Percentiles rank a stretch among this genome's conserved stretches.
These are phyloP conservation scores for Auriculariales sp. DNA, from an alignment of 768 basidiomycete genomes.

Conservation along the genomic window DNA sequence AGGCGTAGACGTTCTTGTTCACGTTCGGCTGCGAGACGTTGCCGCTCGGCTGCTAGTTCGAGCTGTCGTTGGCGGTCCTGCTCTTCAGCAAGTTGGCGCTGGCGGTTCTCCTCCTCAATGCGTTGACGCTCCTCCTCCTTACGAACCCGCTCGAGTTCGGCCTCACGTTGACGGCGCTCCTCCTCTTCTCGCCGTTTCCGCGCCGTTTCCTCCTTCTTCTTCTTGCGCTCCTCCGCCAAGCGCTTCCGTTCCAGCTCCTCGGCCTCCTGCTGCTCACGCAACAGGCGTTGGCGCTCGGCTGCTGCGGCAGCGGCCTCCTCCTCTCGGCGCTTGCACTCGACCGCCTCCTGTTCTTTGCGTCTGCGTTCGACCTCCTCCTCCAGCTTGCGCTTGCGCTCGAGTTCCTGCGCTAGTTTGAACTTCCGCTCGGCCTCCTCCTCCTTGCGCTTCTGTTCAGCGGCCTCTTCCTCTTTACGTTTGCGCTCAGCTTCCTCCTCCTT, in stretches of 20 bases:
- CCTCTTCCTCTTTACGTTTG: no score
- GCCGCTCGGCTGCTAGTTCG: constrained; percentile 16
- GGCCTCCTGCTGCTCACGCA: constrained; percentile 14
- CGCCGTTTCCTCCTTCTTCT: constrained; percentile 2
- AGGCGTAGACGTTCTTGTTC: constrained; percentile 6
- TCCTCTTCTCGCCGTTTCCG: constrained; percentile 22
- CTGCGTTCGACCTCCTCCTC: no score
- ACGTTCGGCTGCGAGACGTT: constrained; percentile 16
- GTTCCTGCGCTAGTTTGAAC: no score
- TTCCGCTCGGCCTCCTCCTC: no score
- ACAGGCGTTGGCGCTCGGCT: constrained; percentile 13
- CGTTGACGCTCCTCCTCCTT: constrained; percentile 9
- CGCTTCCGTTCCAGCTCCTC: constrained; percentile 15
- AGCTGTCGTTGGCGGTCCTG: constrained; percentile 13
- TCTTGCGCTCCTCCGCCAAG: constrained; percentile 9
- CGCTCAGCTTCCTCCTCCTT: no score
- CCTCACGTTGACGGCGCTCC: constrained; percentile 24
- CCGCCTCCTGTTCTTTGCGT: no score
- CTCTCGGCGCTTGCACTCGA: constrained; percentile 16
- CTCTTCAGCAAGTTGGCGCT: constrained; percentile 9
- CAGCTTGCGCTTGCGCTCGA: no score
- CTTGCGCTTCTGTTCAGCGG: no score
- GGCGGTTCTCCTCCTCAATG: constrained; percentile 5
- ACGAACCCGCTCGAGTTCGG: constrained; percentile 11
- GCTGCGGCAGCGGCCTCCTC: constrained; percentile 10